Base-by-base conservation (phyloP, 2,329 filamentous ascomycete genomes). In the Botrytis fabae region DNA sequence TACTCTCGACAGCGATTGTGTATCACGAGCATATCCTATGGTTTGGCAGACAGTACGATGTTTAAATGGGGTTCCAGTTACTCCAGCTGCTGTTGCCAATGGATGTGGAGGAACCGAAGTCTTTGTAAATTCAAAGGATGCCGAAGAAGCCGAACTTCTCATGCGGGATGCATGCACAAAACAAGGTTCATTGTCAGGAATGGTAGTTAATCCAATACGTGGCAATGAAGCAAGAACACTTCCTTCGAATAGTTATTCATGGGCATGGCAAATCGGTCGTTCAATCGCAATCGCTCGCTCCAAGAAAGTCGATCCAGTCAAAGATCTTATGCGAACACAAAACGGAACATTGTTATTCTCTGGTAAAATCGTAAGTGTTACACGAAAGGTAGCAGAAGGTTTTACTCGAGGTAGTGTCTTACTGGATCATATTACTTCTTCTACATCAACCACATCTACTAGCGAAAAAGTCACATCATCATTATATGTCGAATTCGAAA, bases 221-320 rank as follows among this genome's bases (percentile, higher is more conserved):
- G 79, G 79, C 1, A 57, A 60, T 4, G 79, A 80, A 75, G 79
- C 79, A 59, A 79, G 74, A 69, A 76, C 76, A 8, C 66, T 80
- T 48, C 79, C 79, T 1, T 72, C 74, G 14, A 80, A 80, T 71
- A 79, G 77, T 62, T 80, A 78, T 74, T 80, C 78, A 40, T 77
- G 78, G 64, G 79, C 79, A 48, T 86, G 84, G 84, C 79, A 82
- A 51, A 91, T 92, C 44, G 89, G 90, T 0, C 84, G 89, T 6
- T 88, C 87, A 10, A 88, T 91, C 40, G 86, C 85, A 20, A 81
- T 83, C 54, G 76, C 78, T 25, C 77, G 78, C 46, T 77, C 75
- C 40, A 70, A 76, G 14, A 80, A 80, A 71, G 66, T 73, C 42
- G 77, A 80, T 51, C 77, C 78, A 32, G 74, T 80, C 35, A 70